These are phyloP conservation scores for Fraxinus americana DNA, from an alignment of 257 asterid species.

Conservation along the genomic window DNA sequence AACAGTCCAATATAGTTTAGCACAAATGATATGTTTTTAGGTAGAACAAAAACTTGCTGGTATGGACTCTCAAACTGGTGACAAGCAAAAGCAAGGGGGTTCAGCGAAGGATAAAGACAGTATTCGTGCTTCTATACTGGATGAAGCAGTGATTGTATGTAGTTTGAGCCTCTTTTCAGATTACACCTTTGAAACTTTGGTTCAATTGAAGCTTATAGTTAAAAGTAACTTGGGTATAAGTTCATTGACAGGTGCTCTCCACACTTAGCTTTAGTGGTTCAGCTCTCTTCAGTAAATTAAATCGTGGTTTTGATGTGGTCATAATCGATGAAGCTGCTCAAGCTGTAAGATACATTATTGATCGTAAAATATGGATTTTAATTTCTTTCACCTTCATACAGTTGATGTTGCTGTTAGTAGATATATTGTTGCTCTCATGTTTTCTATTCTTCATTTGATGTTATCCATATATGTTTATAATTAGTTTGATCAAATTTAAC, in stretches of 20 bases:
- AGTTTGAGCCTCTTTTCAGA: constrained; percentile 21
- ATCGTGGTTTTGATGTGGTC: constrained; percentile 92
- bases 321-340: constrained; percentile 99
- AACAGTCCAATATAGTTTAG: constrained; percentile 18
- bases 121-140: constrained; percentile 84
- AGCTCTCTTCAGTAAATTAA: constrained; percentile 70
- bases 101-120: constrained; percentile 70
- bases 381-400: constrained; percentile 1
- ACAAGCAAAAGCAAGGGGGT: constrained; percentile 91
- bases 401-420: constrained; percentile 8
- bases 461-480: neutral
- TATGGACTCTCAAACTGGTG: constrained; percentile 67
- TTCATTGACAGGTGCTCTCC: constrained; percentile 83
- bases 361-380: constrained; percentile 4
- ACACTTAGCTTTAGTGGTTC: constrained; percentile 98
- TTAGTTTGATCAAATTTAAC: neutral
- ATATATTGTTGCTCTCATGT: neutral
- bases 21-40: constrained; percentile 38
- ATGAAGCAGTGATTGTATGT: constrained; percentile 91
- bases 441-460: neutral
- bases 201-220: constrained; percentile 27
- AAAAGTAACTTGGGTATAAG: constrained; percentile 22
- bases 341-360: constrained; percentile 67
- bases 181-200: constrained; percentile 13
- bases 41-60: constrained; percentile 87